Evolutionary conservation across 75 land plant genomes (phyloP).

Genomic region (Cupressus sempervirens): DNA sequence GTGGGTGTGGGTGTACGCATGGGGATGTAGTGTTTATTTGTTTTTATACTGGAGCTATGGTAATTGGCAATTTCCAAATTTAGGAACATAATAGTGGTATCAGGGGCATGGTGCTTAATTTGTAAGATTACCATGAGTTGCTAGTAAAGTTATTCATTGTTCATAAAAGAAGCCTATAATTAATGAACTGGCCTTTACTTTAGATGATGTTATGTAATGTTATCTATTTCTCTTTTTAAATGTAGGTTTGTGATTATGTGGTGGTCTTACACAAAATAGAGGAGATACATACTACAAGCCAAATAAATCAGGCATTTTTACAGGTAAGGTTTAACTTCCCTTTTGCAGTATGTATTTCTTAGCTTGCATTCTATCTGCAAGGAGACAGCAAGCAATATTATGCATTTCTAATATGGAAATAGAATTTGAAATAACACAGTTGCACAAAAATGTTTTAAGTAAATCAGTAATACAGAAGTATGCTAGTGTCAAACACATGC

Average conservation of each 20-base stretch:
- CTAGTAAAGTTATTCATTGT: not conserved
- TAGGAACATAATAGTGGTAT: not conserved
- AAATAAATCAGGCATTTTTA: conserved; percentile 40
- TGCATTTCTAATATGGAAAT: not conserved
- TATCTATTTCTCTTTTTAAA: not conserved
- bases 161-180: not conserved
- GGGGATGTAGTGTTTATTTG: too few relatives aligned
- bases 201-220: not conserved
- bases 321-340: conserved; percentile 29
- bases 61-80: not conserved
- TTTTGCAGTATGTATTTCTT: conserved; percentile 1
- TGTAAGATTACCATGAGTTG: not conserved
- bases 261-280: conserved; percentile 14
- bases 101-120: not conserved
- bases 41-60: not conserved
- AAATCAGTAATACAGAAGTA: too few relatives aligned
- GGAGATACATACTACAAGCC: conserved; percentile 18
- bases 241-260: conserved; percentile 50
- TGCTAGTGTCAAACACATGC: too few relatives aligned
- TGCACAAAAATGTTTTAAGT: not conserved
- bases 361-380: not conserved
- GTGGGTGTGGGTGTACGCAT: too few relatives aligned
- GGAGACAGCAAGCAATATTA: not conserved
- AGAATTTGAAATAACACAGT: not conserved
- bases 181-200: not conserved